Percentiles rank a stretch among this genome's conserved stretches.
Evolutionary conservation across 2,329 filamentous ascomycete species (phyloP).

Genomic region (Neonectria magnoliae): DNA sequence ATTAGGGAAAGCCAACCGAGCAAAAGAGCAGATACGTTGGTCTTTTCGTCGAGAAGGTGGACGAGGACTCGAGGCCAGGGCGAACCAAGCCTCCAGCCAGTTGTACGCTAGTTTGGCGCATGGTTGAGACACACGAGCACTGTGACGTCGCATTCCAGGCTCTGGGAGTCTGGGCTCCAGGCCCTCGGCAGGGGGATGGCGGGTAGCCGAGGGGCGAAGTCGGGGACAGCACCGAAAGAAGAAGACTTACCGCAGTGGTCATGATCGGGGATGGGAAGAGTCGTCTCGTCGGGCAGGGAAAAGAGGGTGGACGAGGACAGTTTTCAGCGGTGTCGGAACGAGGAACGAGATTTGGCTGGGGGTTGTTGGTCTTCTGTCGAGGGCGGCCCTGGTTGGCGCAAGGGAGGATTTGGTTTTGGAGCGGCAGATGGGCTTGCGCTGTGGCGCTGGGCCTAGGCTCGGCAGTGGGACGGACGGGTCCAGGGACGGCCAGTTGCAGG

Average conservation of each 20-base stretch:
- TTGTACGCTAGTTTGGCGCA: conserved; percentile 47
- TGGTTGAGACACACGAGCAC: conserved; percentile 50
- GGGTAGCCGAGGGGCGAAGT: conserved; percentile 2
- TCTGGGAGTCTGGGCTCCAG: conserved; percentile 30
- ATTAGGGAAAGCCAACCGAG: conserved; percentile 28
- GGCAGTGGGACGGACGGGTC: conserved; percentile 24
- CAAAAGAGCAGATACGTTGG: conserved; percentile 18
- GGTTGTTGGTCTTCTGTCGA: conserved; percentile 17
- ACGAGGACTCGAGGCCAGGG: conserved; percentile 40
- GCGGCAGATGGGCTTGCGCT: conserved; percentile 23
- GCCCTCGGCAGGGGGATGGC: conserved; percentile 26
- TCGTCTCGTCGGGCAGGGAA: conserved; percentile 10
- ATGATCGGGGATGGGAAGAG: conserved; percentile 19
- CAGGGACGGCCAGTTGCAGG: conserved; percentile 16
- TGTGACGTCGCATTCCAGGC: conserved; percentile 47
- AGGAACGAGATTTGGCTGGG: conserved; percentile 21
- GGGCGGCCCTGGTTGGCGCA: conserved; percentile 24
- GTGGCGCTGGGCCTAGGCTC: conserved; percentile 15
- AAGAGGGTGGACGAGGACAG: conserved; percentile 19
- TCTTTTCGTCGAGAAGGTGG: conserved; percentile 28
- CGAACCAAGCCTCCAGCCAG: conserved; percentile 42
- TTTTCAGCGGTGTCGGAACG: conserved; percentile 28
- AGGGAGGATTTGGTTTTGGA: conserved; percentile 26
- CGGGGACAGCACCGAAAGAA: conserved; percentile 10
- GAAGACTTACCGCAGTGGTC: conserved; percentile 27